Evolutionary conservation across 225 moss, liverwort and hornwort species (phyloP), one percentile per base, ranked within the genome.

Genomic region (Ulota crispa): DNA sequence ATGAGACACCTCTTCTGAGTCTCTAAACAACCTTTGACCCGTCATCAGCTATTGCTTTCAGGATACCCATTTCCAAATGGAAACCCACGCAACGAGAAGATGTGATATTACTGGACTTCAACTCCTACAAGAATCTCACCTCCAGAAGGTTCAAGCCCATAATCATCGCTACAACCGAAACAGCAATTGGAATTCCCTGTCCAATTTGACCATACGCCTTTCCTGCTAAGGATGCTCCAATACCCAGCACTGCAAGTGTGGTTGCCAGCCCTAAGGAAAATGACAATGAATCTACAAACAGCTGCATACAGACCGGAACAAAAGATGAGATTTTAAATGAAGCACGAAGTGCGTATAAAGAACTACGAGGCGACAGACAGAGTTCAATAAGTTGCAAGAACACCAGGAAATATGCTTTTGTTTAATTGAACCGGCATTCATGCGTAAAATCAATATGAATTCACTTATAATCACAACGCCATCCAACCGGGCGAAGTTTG

Each of bases 151-250:
- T 99, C 81, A 99, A 83, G 62, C 99, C 99, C 99, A 96, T 96
- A 69, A 93, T 85, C 94, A 99, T 99, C 9, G 99, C 99, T 27
- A 99, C 91, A 78, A 91, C 78, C 7, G 99, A 99, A 18, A 99
- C 99, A 66, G 89, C 96, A 55, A 99, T 91, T 23, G 99, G 99
- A 50, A 99, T 90, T 23, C 99, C 96, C 73, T 96, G 96, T 65
- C 99, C 99, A 70, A 99, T 87, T 88, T 96, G 96, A 71, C 99
- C 99, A 75, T 99, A 99, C 20, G 99, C 99, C 83, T 93, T 99
- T 81, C 99, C 99, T 68, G 99, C 99, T 72, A 99, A 63, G 47
- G 99, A 99, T 18, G 99, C 99, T 82, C 87, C 96, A 11, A 99
- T 83, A 68, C 99, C 99, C 84, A 99, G 83, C 43, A 99, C 87